phyloP scores from a whole-genome alignment of 768 basidiomycete genomes.

The Suillus subalutaceus region DNA sequence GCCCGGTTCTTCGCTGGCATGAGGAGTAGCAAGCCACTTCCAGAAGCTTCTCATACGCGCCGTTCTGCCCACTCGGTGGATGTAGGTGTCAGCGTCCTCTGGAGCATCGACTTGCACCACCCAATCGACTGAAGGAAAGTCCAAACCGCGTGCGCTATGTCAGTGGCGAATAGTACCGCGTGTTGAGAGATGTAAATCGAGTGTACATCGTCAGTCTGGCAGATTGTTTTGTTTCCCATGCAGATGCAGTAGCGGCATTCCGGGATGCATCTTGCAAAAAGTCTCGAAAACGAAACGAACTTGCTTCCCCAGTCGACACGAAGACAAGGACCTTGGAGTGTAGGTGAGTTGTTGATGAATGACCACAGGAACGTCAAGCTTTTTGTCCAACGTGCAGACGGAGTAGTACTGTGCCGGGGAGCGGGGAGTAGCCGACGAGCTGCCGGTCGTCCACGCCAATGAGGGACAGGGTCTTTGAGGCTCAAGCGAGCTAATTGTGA shows the following conservation, averaged over 20 bases:
- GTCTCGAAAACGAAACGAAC: constrained; percentile 96
- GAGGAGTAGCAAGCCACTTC: constrained; percentile 81
- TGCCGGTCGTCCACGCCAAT: constrained; percentile 63
- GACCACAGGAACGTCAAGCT: constrained; percentile 91
- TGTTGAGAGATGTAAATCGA: constrained; percentile 80
- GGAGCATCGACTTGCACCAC: constrained; percentile 95
- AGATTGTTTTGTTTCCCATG: constrained; percentile 98
- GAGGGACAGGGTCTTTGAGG: constrained; percentile 76
- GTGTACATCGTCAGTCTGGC: constrained; percentile 82
- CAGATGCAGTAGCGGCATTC: constrained; percentile 87
- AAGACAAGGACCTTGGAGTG: constrained; percentile 93
- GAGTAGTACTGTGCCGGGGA: constrained; percentile 89
- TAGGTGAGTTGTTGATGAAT: constrained; percentile 92
- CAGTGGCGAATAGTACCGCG: constrained; percentile 91
- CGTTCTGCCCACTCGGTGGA: constrained; percentile 95
- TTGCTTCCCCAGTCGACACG: constrained; percentile 91
- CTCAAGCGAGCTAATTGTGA: constrained; percentile 88
- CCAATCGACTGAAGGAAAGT: constrained; percentile 97
- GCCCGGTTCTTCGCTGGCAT: constrained; percentile 90
- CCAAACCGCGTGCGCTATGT: constrained; percentile 96
- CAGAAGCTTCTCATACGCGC: constrained; percentile 93
- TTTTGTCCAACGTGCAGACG: constrained; percentile 79
- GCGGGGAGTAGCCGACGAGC: constrained; percentile 60
- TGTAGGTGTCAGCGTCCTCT: constrained; percentile 97
- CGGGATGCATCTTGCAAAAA: constrained; percentile 95